A percentile compares a stretch with the other conserved stretches of the same genome.
Evolutionary conservation across 306 rosid genomes (phyloP).

Genomic region (Quercus glauca): DNA sequence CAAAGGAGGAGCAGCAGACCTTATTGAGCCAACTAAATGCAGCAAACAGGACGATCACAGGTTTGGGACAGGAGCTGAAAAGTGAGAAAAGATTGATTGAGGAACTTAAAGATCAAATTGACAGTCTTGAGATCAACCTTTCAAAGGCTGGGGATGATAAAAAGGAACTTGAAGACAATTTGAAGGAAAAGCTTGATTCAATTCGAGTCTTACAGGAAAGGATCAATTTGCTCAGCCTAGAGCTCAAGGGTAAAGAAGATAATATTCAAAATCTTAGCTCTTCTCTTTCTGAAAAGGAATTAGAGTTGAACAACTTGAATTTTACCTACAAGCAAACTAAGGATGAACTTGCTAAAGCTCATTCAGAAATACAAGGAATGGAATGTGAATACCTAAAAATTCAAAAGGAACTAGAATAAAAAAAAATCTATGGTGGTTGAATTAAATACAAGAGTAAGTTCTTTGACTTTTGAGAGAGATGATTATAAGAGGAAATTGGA

Average conservation of each 20-base stretch:
- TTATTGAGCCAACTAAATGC: conserved; percentile 50
- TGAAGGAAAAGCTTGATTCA: conserved; percentile 34
- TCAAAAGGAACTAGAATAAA: conserved; percentile 52
- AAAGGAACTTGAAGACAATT: conserved; percentile 43
- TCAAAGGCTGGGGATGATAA: conserved; percentile 35
- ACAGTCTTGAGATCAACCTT: conserved; percentile 37
- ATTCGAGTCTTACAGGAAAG: conserved; percentile 37
- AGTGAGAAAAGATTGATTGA: conserved; percentile 50
- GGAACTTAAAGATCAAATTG: conserved; percentile 58
- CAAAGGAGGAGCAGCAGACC: conserved; percentile 60
- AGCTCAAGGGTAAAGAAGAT: conserved; percentile 56
- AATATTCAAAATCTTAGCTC: conserved; percentile 51
- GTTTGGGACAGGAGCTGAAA: conserved; percentile 62
- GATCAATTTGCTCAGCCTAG: conserved; percentile 48
- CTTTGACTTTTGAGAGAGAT: conserved; percentile 48
- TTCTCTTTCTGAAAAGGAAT: conserved; percentile 65
- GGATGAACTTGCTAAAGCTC: conserved; percentile 45
- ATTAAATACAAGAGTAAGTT: conserved; percentile 43
- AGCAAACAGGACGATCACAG: conserved; percentile 45
- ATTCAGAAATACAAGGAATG: conserved; percentile 52
- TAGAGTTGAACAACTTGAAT: conserved; percentile 56
- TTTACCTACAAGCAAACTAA: conserved; percentile 42
- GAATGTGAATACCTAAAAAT: conserved; percentile 50
- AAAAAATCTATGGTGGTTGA: conserved; percentile 48
- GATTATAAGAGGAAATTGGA: conserved; percentile 43